Evolutionary conservation across 164 flowering plant species (phyloP).

Genomic region (Stephania yunnanensis): DNA sequence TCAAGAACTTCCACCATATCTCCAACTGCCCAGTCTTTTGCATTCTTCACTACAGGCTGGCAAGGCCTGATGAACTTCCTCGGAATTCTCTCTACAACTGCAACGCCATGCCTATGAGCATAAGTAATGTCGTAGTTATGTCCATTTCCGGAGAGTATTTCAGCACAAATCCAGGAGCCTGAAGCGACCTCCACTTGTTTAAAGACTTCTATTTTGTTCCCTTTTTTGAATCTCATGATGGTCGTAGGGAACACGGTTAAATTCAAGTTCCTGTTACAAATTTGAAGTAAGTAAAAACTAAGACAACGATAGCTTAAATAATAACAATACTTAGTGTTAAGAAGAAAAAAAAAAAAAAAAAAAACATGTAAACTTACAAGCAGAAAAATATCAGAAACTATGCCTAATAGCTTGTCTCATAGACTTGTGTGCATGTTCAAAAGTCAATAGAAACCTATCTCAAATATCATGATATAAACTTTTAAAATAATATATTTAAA

Average conservation of each 20-base stretch:
- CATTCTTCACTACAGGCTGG: constrained; percentile 38
- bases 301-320: neutral
- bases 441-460: no score
- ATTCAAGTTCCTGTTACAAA: constrained; percentile 8
- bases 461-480: neutral
- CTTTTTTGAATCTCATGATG: constrained; percentile 62
- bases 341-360: no score
- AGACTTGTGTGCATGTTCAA: no score
- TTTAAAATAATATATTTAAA: neutral
- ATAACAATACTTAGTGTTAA: neutral
- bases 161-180: constrained; percentile 64
- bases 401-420: neutral
- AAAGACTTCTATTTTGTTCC: constrained; percentile 65
- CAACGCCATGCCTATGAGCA: constrained; percentile 19
- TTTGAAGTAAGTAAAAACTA: neutral
- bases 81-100: constrained; percentile 43
- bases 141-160: constrained; percentile 72
- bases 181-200: constrained; percentile 45
- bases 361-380: neutral
- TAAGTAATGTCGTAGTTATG: constrained; percentile 54
- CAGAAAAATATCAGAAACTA: neutral
- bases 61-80: constrained; percentile 64
- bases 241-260: constrained; percentile 9
- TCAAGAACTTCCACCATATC: constrained; percentile 70
- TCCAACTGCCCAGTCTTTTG: constrained; percentile 47